These are phyloP conservation scores for Clitocybe nebularis DNA, from an alignment of 1,284 basidiomycete species.

Conservation along the genomic window DNA sequence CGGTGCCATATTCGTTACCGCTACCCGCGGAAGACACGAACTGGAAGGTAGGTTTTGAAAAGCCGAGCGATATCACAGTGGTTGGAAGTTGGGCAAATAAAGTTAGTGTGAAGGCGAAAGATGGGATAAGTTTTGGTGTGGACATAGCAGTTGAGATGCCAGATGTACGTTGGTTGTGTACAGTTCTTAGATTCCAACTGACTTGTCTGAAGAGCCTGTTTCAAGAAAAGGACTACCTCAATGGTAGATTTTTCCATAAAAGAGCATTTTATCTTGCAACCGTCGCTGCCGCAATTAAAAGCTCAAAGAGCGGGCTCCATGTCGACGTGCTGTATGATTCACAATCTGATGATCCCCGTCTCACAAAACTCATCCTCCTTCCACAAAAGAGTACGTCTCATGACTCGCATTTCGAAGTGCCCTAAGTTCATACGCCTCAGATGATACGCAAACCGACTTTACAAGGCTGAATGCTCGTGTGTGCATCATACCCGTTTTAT, in stretches of 20 bases:
- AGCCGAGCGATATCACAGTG: conserved; percentile 61
- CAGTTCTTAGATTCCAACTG: conserved; percentile 2
- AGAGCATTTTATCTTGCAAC: conserved; percentile 86
- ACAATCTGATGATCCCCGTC: conserved; percentile 59
- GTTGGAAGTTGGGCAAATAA: conserved; percentile 78
- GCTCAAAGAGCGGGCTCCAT: conserved; percentile 39
- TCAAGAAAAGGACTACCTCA: conserved; percentile 93
- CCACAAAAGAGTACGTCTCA: conserved; percentile 48
- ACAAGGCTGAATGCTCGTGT: conserved; percentile 68
- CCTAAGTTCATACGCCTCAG: conserved; percentile 28
- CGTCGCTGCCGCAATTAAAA: conserved; percentile 64
- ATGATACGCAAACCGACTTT: conserved; percentile 55
- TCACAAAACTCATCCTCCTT: conserved; percentile 63
- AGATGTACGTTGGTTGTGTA: conserved; percentile 43
- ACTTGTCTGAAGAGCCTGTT: conserved; percentile 57
- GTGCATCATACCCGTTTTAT: conserved; percentile 70
- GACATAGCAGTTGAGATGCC: conserved; percentile 91
- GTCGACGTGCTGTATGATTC: conserved; percentile 64
- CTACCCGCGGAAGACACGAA: conserved; percentile 67
- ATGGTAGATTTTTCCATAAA: conserved; percentile 91
- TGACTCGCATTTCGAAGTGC: conserved; percentile 3
- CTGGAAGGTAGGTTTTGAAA: conserved; percentile 74
- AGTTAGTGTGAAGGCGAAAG: conserved; percentile 61
- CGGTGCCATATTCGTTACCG: conserved; percentile 64
- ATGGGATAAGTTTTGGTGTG: conserved; percentile 63